A percentile compares a stretch with the other conserved stretches of the same genome.
Conservation (phyloP, 345 rosid genomes). For the Conringia planisiliqua region DNA sequence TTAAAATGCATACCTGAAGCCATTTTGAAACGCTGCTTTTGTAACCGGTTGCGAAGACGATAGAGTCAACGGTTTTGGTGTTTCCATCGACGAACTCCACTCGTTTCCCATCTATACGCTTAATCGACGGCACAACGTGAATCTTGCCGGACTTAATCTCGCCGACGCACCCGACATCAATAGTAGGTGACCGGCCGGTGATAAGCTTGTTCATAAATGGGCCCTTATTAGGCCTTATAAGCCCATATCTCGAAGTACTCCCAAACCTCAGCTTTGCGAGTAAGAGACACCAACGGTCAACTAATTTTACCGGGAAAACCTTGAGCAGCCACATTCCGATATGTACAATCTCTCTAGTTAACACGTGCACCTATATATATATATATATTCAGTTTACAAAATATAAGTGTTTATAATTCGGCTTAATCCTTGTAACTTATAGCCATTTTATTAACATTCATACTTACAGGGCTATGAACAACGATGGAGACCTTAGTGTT, state of each 20-base stretch:
- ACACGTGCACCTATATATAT: slow-evolving; percentile 36
- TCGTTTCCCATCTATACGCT: slow-evolving; percentile 26
- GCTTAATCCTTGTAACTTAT: neutral
- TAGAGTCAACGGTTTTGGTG: slow-evolving; percentile 31
- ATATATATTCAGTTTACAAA: neutral
- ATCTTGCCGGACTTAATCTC: slow-evolving; percentile 40
- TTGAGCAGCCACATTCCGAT: slow-evolving; percentile 31
- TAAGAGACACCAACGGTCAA: slow-evolving; percentile 28
- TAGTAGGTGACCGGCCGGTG: slow-evolving; percentile 48
- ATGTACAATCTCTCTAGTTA: slow-evolving; percentile 34
- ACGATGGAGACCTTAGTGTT: slow-evolving; percentile 45
- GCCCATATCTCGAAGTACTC: slow-evolving; percentile 37
- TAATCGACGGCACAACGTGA: slow-evolving; percentile 37
- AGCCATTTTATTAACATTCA: neutral
- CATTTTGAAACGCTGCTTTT: slow-evolving; percentile 46
- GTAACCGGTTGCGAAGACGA: slow-evolving; percentile 62
- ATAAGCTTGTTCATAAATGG: slow-evolving; percentile 35
- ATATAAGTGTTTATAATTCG: neutral
- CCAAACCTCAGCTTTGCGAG: slow-evolving; percentile 27
- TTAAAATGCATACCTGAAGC: slow-evolving; percentile 43
- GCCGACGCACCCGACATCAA: slow-evolving; percentile 48
- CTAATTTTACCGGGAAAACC: slow-evolving; percentile 22
- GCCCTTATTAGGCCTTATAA: slow-evolving; percentile 41
- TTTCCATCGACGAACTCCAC: slow-evolving; percentile 36
- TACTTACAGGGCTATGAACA: slow-evolving; percentile 40